Evolutionary conservation across 179 eudicot genomes (phyloP), one percentile per base, ranked within the genome.

Genomic region (Corrigiola litoralis): DNA sequence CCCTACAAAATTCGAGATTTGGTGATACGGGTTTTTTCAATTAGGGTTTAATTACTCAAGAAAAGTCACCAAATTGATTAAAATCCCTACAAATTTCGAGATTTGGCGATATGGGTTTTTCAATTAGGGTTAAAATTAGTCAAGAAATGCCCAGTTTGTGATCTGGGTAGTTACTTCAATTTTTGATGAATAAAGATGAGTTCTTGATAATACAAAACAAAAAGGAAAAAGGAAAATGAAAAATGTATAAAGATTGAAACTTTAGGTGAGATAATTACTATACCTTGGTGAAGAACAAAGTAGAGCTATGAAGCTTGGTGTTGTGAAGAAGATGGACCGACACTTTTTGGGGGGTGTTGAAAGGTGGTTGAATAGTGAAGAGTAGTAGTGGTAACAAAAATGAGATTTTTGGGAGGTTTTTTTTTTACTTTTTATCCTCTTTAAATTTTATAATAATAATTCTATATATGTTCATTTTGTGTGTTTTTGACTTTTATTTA

Each of bases 61-160:
- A n/a, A n/a, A 60, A 60, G 28, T 4, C 34, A 23, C 10, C 23
- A 58, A 20, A 7, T 40, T 2, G 6, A 41, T 41, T n/a, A n/a
- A n/a, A n/a, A n/a, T n/a, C n/a, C n/a, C n/a, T n/a, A n/a, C n/a
- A 27, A 60, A 42, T 47, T 42, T 60, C 42, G 52, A 60, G n/a
- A 60, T 60, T 37, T 60, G 38, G 33, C 0, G 49, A 69, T 21
- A 13, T 28, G 44, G 60, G 72, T 59, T 50, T 60, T 51, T 9
- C 21, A 46, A 61, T 33, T 29, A 29, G 12, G 50, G 34, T 17
- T 1, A 41, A 42, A 24, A 42, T 27, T 9, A 4, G 18, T 58
- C 9, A 24, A 1, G 16, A 58, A 58, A 17, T 40, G 48, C 0
- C 24, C 40, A 38, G 40, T 3, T 58, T 58, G 33, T 13, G 40